Percentiles rank a stretch among this genome's conserved stretches.
These are phyloP conservation scores for Trichocomaceae sp. DNA, from an alignment of 2,329 filamentous ascomycete genomes.

Conservation along the genomic window DNA sequence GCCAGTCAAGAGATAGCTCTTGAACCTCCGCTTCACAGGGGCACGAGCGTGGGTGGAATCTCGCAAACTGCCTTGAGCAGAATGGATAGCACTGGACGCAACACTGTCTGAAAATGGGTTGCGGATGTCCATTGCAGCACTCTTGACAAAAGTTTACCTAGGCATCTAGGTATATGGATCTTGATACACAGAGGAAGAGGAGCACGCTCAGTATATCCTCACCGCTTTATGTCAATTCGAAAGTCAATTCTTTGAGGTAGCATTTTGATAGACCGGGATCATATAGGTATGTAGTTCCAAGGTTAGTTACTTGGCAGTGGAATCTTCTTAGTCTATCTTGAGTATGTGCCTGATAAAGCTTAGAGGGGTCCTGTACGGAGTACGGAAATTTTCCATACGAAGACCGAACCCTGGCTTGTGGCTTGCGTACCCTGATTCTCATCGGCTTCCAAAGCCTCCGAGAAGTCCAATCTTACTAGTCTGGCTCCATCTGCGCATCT, in stretches of 20 bases:
- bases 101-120: constrained; percentile 11
- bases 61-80: constrained; percentile 5
- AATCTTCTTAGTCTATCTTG: background rate
- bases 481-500: background rate
- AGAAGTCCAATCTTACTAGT: background rate
- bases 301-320: background rate
- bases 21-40: constrained; percentile 11
- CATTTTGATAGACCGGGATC: background rate
- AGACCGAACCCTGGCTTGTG: background rate
- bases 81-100: background rate
- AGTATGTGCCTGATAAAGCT: background rate
- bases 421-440: background rate
- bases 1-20: constrained; percentile 11
- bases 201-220: background rate
- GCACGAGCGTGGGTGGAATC: constrained; percentile 2
- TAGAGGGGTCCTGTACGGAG: background rate
- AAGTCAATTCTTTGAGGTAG: background rate
- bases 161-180: background rate
- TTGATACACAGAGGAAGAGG: background rate
- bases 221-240: background rate
- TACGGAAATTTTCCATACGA: background rate
- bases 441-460: background rate
- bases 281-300: no score
- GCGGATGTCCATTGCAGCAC: background rate
- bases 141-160: no score